Evolutionary conservation across 352 stramenopile genomes (phyloP), one percentile per base, ranked within the genome.

Genomic region (Phytophthora megakarya): DNA sequence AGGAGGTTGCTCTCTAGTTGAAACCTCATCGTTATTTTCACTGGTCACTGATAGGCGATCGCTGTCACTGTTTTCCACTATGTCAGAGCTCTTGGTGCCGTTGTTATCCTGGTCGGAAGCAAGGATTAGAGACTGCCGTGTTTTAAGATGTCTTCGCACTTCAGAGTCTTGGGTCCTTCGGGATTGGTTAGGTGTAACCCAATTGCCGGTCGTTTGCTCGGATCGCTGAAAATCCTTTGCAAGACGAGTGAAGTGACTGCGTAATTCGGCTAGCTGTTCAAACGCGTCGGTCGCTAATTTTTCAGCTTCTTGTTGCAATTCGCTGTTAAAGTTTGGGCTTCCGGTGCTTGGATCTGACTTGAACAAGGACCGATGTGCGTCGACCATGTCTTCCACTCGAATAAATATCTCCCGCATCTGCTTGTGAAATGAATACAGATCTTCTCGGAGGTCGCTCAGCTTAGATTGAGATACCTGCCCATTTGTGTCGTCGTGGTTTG

Each of bases 311-410:
- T 62, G 9, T 2, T 73, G 61, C 3, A 69, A 40, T 1, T 62
- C 35, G 0, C 12, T 6, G 13, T 82, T 62, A 25, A 74, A 75
- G 0, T 74, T 32, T 0, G 80, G 78, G 0, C 66, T 63, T 0
- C 78, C 78, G 3, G 73, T 82, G 2, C 72, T 66, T 33, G 67
- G 70, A 53, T 91, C 76, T 0, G 66, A 70, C 51, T 80, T 79
- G 67, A 91, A 91, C 7, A 86, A 64, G 9, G 85, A 79, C 2
- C 80, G 76, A 46, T 88, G 82, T 8, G 71, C 43, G 23, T 89
- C 82, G 1, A 88, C 75, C 78, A 91, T 86, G 21, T 91, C 78
- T 33, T 91, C 82, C 1, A 89, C 62, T 2, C 69, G 72, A 16
- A 66, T 73, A 46, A 89, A 89, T 0, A 77, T 63, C 46, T 88